phyloP scores from a whole-genome alignment of 1,139 yeast species.

The Lodderomyces elongisporus region DNA sequence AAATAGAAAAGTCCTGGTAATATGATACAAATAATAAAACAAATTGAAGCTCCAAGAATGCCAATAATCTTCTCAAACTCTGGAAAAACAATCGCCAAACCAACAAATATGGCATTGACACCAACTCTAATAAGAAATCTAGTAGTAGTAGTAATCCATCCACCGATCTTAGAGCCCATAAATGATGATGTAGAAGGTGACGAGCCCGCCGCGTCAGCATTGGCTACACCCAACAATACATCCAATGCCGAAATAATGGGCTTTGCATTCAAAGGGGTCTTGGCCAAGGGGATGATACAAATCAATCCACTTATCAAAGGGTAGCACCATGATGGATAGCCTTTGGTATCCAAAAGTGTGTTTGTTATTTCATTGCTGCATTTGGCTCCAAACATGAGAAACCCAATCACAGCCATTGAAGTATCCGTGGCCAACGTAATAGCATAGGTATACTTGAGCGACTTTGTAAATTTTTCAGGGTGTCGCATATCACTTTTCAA shows the following conservation, averaged over 20 bases:
- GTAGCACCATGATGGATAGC: conserved; percentile 67
- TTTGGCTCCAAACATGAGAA: conserved; percentile 75
- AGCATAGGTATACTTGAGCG: conserved; percentile 43
- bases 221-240: conserved; percentile 22
- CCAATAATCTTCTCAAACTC: conserved; percentile 57
- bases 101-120: conserved; percentile 48
- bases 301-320: conserved; percentile 63
- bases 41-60: conserved; percentile 52
- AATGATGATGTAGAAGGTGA: too few relatives aligned
- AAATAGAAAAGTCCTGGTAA: conserved; percentile 53
- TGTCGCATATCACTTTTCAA: conserved; percentile 55
- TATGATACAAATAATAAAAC: conserved; percentile 52
- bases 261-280: conserved; percentile 80
- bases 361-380: conserved; percentile 83
- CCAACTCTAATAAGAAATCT: conserved; percentile 32
- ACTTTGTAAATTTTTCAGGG: conserved; percentile 41
- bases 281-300: conserved; percentile 81
- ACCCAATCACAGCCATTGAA: conserved; percentile 75
- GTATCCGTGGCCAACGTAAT: conserved; percentile 70
- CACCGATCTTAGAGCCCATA: too few relatives aligned
- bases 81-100: conserved; percentile 50
- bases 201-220: conserved; percentile 9
- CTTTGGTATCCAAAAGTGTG: conserved; percentile 61
- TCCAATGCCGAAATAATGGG: conserved; percentile 73
- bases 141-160: too few relatives aligned